Conservation (phyloP, 139 green algal genomes). For the Yamagishiella unicocca region DNA sequence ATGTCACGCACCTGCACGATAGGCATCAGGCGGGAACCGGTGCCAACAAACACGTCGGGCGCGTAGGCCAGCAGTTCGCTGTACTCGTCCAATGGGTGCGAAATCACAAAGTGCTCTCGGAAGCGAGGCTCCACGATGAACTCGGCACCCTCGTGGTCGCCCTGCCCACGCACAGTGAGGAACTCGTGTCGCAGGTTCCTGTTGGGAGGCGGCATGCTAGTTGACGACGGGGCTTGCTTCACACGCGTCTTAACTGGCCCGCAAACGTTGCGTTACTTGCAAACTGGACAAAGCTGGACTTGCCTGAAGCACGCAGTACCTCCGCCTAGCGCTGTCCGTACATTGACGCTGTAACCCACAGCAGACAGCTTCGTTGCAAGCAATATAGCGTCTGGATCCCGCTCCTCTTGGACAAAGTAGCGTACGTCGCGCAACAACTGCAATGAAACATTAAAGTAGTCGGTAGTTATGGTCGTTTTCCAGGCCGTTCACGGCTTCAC, state of each 20-base stretch:
- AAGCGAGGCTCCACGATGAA: conserved; percentile 58
- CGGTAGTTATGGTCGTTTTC: too few species aligned
- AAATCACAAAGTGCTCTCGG: conserved; percentile 56
- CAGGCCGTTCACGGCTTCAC: too few species aligned
- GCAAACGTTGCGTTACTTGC: too few species aligned
- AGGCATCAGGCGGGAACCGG: conserved; percentile 19
- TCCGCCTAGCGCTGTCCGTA: conserved; percentile 6
- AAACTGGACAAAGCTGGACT: too few species aligned
- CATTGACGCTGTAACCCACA: conserved; percentile 15
- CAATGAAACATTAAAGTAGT: too few species aligned
- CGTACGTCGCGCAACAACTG: conserved; percentile 28
- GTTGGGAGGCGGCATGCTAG: too few species aligned
- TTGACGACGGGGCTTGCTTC: too few species aligned
- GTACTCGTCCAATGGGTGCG: conserved; percentile 45
- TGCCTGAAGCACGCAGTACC: conserved; percentile 6
- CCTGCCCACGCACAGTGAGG: conserved; percentile 24
- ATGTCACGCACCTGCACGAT: conserved; percentile 42
- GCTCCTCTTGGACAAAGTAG: conserved; percentile 18
- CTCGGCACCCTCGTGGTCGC: conserved; percentile 36
- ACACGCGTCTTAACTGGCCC: too few species aligned
- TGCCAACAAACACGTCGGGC: conserved; percentile 52
- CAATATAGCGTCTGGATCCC: not conserved
- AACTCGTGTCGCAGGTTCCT: conserved; percentile 57
- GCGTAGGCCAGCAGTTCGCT: conserved; percentile 7
- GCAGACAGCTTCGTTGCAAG: not conserved